Base-by-base conservation (phyloP, 108 stramenopile genomes). In the Seminavis robusta region DNA sequence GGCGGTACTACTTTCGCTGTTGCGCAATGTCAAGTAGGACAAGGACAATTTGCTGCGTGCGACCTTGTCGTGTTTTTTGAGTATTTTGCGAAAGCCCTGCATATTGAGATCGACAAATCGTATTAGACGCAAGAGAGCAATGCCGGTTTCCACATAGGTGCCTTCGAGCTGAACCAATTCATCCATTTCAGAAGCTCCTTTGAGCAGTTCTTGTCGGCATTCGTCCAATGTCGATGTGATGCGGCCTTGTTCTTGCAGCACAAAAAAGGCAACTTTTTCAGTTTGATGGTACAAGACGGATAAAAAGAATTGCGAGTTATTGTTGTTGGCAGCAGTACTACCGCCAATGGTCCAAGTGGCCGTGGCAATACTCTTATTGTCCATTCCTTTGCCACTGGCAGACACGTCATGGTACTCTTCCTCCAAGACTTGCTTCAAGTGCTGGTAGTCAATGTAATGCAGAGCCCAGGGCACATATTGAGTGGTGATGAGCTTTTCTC, bases 51-150 rank as follows among this genome's bases (percentile, higher is more conserved):
- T n/a, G n/a, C n/a, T n/a, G n/a, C n/a, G n/a, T n/a, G n/a, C n/a
- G n/a, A 28, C 30, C 42, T 91, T 91, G 63, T 92, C 86, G 59
- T 92, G 90, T 59, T 92, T 92, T 56, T 92, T 92, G 15, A 92
- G 59, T 17, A 92, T 84, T 52, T 92, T 92, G 11, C 81, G 77
- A 2, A 92, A 36, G 7, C 73, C 84, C 23, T 76, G 79, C 32
- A 79, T 51, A 55, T 81, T 86, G 13, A 82, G 37, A 25, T 81
- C 81, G 31, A 84, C 56, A 54, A 79, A 88, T 44, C 77, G 68
- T 19, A 88, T 39, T 4, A 88, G 50, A 17, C 45, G 71, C n/a
- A 81, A 39, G 13, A 88, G 38, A 39, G 76, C 66, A 5, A 37
- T 34, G 11, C 67, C 86, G 39, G 79, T 61, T 0, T 50, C 68